Conservation (phyloP, 129 eudicot genomes). For the Pulicaria dysenterica region DNA sequence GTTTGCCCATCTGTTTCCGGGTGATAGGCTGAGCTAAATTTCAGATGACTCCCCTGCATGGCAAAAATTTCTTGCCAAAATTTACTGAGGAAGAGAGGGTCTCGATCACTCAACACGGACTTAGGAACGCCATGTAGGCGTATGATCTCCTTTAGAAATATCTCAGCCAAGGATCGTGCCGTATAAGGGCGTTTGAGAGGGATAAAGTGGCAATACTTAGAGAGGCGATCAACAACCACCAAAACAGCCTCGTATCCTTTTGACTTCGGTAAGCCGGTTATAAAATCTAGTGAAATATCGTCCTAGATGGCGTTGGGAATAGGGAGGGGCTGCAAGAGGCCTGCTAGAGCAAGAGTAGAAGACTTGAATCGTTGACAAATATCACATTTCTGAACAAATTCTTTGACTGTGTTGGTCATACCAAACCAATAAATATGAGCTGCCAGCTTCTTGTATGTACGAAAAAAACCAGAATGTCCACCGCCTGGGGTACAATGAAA, state of each 20-base stretch:
- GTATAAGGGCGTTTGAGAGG: neutral
- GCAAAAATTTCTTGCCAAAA: neutral
- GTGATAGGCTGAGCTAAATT: too few species aligned
- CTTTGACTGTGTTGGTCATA: neutral
- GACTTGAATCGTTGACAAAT: neutral
- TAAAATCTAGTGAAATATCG: neutral
- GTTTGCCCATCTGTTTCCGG: too few species aligned
- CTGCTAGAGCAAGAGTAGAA: neutral
- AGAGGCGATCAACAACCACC: neutral
- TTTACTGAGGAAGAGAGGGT: neutral
- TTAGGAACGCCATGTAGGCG: neutral
- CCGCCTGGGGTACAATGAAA: neutral
- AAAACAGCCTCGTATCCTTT: neutral
- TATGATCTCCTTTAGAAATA: neutral
- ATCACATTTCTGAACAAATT: neutral
- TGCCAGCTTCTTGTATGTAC: neutral
- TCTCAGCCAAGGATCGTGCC: neutral
- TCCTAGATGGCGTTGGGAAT: neutral
- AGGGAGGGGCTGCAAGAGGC: neutral
- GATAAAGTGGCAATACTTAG: neutral
- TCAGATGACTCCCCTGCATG: too few species aligned
- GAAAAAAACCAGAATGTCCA: neutral
- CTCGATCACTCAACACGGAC: neutral
- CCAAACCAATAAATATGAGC: neutral
- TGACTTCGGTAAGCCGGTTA: neutral